phyloP scores from a whole-genome alignment of 2,329 filamentous ascomycete species.

The Pleoardoris graminearum region DNA sequence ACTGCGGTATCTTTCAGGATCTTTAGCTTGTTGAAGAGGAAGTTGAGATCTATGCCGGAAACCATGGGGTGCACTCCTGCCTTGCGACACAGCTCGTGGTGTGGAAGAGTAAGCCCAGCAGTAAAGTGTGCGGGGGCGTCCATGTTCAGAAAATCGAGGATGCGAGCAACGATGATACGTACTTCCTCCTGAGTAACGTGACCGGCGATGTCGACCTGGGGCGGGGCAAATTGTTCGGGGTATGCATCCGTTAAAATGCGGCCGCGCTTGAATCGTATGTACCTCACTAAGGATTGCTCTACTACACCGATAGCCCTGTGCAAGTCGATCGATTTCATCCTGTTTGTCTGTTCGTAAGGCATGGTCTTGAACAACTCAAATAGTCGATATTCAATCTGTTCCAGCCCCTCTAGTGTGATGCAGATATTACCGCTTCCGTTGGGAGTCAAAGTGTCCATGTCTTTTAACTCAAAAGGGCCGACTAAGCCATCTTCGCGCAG shows the following conservation, averaged over 20 bases:
- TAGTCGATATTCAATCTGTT: conserved; percentile 24
- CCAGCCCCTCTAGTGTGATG: conserved; percentile 16
- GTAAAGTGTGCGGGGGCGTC: conserved; percentile 1
- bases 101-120: conserved; percentile 1
- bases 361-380: conserved; percentile 16
- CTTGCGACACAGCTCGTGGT: conserved; percentile 16
- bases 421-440: background rate
- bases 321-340: conserved; percentile 4
- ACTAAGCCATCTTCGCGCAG: conserved; percentile 27
- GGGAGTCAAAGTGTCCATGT: background rate
- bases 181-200: conserved; percentile 26
- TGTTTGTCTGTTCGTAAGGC: conserved; percentile 12
- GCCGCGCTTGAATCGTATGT: conserved; percentile 16
- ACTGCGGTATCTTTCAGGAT: conserved; percentile 13
- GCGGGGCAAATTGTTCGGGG: conserved; percentile 15
- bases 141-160: conserved; percentile 15
- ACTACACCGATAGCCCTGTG: conserved; percentile 12
- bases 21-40: conserved; percentile 24
- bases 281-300: background rate
- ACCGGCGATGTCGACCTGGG: conserved; percentile 28
- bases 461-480: conserved; percentile 15
- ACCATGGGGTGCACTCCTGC: conserved; percentile 28
- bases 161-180: conserved; percentile 27
- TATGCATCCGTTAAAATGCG: conserved; percentile 23
- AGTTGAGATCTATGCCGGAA: conserved; percentile 27